Evolutionary conservation across 1,139 yeast genomes (phyloP).

Genomic region (Hanseniaspora gamundiae): DNA sequence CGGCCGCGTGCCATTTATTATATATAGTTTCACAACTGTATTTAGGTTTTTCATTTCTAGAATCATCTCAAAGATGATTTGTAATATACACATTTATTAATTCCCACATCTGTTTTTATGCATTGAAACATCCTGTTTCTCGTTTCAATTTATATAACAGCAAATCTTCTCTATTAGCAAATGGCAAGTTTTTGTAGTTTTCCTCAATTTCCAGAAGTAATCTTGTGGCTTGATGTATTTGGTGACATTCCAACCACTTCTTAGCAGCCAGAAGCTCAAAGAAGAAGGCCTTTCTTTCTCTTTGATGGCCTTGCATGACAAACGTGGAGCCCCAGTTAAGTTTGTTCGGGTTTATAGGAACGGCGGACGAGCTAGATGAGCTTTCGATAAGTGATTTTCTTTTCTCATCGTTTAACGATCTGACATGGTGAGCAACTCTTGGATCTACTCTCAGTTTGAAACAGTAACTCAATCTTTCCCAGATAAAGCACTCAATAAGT

Average conservation of each 20-base stretch:
- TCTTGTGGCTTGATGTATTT: not conserved
- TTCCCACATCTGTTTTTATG: too few species aligned
- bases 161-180: not conserved
- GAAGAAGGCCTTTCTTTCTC: conserved; percentile 62
- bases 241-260: conserved; percentile 41
- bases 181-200: not conserved
- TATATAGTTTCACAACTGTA: too few species aligned
- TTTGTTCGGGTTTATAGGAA: conserved; percentile 31
- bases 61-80: too few species aligned
- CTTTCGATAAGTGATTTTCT: conserved; percentile 8
- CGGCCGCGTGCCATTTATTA: too few species aligned
- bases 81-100: too few species aligned
- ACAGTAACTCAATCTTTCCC: conserved; percentile 38
- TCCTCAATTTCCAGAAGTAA: not conserved
- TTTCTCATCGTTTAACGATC: conserved; percentile 5
- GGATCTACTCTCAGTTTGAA: conserved; percentile 25
- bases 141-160: not conserved
- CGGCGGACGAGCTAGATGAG: conserved; percentile 23
- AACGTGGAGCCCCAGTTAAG: conserved; percentile 25
- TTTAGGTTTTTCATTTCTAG: too few species aligned
- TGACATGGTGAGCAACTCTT: conserved; percentile 14
- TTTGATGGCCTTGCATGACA: conserved; percentile 40
- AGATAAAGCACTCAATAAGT: conserved; percentile 30
- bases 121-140: not conserved
- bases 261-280: conserved; percentile 71